Conservation (phyloP, 1,139 yeast species). For the Suhomyces terraborum region DNA sequence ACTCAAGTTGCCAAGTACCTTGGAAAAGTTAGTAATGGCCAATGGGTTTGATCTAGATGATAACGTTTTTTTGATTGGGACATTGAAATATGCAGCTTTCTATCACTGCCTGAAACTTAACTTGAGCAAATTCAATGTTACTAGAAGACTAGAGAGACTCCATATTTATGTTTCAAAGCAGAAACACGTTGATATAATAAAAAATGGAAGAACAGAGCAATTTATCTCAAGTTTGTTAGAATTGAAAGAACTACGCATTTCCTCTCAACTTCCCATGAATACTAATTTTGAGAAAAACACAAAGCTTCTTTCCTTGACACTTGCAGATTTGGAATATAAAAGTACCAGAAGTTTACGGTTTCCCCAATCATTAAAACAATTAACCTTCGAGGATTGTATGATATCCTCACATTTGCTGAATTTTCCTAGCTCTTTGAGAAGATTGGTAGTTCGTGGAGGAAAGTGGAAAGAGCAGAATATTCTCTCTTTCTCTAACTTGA, state of each 20-base stretch:
- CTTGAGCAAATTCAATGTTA: conserved; percentile 17
- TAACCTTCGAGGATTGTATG: conserved; percentile 16
- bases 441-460: conserved; percentile 14
- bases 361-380: conserved; percentile 14
- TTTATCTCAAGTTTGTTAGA: conserved; percentile 14
- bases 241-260: conserved; percentile 14
- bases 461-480: conserved; percentile 17
- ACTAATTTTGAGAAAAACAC: conserved; percentile 15
- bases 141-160: conserved; percentile 16
- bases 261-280: conserved; percentile 12
- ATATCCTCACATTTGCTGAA: conserved; percentile 17
- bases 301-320: conserved; percentile 14
- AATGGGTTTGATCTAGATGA: conserved; percentile 18
- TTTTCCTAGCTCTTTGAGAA: conserved; percentile 15
- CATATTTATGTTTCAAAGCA: conserved; percentile 10
- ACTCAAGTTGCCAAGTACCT: conserved; percentile 12
- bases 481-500: conserved; percentile 12
- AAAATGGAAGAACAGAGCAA: conserved; percentile 15
- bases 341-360: conserved; percentile 15
- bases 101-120: conserved; percentile 13
- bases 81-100: conserved; percentile 14
- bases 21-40: conserved; percentile 16
- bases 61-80: conserved; percentile 10
- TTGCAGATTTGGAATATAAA: conserved; percentile 15
- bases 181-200: conserved; percentile 12